A percentile compares a stretch with the other conserved stretches of the same genome.
phyloP scores from a whole-genome alignment of 768 basidiomycete species.

The Mycena alexandri region DNA sequence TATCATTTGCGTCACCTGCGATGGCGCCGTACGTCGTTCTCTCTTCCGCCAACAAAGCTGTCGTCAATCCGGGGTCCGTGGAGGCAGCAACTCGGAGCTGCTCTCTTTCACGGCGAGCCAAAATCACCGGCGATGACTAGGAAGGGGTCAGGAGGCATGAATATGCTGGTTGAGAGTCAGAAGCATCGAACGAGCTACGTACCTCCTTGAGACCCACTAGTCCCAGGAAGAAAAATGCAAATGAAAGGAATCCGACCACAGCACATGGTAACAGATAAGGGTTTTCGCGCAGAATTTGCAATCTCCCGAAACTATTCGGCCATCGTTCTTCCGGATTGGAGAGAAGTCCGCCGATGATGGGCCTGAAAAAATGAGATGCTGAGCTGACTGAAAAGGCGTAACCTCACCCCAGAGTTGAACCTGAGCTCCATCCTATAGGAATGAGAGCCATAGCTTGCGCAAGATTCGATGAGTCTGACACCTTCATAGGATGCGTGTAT shows the following conservation, averaged over 20 bases:
- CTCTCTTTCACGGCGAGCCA: constrained; percentile 24
- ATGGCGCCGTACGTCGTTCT: constrained; percentile 28
- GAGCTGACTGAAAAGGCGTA: background rate
- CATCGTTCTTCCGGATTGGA: constrained; percentile 43
- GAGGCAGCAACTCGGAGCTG: constrained; percentile 9
- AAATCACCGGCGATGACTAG: constrained; percentile 36
- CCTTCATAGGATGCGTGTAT: constrained; percentile 19
- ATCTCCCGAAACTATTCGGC: constrained; percentile 40
- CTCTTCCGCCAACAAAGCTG: constrained; percentile 15
- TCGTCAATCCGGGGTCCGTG: constrained; percentile 25
- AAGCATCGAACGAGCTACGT: background rate
- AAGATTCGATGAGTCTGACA: constrained; percentile 38
- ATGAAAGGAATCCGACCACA: constrained; percentile 38
- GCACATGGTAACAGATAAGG: constrained; percentile 50
- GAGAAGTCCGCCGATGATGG: constrained; percentile 43
- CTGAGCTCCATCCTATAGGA: constrained; percentile 38
- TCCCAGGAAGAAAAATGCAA: constrained; percentile 40
- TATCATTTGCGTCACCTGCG: constrained; percentile 3
- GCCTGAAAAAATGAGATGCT: constrained; percentile 22
- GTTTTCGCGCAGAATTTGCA: constrained; percentile 41
- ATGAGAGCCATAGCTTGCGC: constrained; percentile 38
- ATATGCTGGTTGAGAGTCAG: too few relatives aligned
- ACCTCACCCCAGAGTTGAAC: constrained; percentile 37
- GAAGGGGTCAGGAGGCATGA: background rate
- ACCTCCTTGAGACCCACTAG: constrained; percentile 46